Percentiles rank a stretch among this genome's conserved stretches.
Conservation (phyloP, 2,329 filamentous ascomycete genomes). For the Sporothrix humicola region DNA sequence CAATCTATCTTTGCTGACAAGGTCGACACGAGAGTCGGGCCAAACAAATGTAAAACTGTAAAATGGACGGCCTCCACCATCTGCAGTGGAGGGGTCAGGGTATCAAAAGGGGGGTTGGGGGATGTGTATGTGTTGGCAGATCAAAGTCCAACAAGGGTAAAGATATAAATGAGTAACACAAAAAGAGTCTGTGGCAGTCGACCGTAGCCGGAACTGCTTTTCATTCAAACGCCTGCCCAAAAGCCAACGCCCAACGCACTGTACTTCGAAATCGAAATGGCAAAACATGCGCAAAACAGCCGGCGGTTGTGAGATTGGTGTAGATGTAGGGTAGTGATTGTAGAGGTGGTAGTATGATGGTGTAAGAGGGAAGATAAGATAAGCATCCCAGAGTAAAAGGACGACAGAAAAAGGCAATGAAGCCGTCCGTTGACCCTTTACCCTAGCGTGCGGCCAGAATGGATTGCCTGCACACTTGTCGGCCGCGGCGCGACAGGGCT, state of each 20-base stretch:
- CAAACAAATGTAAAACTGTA: not conserved
- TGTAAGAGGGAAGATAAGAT: not conserved
- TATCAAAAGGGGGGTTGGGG: conserved; percentile 3
- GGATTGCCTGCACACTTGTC: conserved; percentile 55
- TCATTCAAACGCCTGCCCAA: conserved; percentile 23
- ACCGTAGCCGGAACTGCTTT: not conserved
- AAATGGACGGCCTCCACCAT: not conserved
- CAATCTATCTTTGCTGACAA: conserved; percentile 1
- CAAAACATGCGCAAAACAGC: conserved; percentile 34
- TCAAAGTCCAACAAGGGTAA: not conserved
- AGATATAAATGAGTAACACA: not conserved
- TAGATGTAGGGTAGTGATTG: not conserved
- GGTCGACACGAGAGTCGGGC: not conserved
- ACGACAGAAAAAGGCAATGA: conserved; percentile 22
- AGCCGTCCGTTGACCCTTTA: conserved; percentile 40
- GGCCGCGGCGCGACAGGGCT: conserved; percentile 47
- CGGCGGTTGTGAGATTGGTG: conserved; percentile 31
- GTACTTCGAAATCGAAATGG: conserved; percentile 34
- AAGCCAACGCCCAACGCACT: conserved; percentile 39
- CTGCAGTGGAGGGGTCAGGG: not conserved
- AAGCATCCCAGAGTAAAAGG: not conserved
- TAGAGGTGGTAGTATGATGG: not conserved
- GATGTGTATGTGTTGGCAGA: not conserved
- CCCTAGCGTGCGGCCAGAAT: conserved; percentile 59
- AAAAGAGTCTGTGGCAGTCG: not conserved